These are phyloP conservation scores for Phymatotrichopsis omnivora DNA, from an alignment of 2,329 filamentous ascomycete species.

Conservation along the genomic window DNA sequence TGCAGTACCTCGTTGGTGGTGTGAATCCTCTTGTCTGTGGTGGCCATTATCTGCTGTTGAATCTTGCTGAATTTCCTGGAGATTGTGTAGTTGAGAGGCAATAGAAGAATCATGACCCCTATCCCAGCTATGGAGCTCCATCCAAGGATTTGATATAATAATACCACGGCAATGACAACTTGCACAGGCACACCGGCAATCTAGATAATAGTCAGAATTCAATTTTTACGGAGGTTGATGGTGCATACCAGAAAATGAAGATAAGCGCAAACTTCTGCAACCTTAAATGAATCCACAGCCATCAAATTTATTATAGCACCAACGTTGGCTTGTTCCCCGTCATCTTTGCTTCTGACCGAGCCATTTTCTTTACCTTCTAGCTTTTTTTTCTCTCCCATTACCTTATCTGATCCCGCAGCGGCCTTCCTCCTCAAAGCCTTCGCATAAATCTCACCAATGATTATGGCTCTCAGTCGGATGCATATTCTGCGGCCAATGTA, in stretches of 20 bases:
- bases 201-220: slow-evolving; percentile 11
- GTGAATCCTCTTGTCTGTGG: slow-evolving; percentile 91
- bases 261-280: slow-evolving; percentile 88
- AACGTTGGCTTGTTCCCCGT: slow-evolving; percentile 72
- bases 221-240: not conserved
- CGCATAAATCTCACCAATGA: slow-evolving; percentile 94
- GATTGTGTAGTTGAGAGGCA: slow-evolving; percentile 84
- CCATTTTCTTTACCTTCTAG: slow-evolving; percentile 39
- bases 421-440: slow-evolving; percentile 90
- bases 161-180: slow-evolving; percentile 64
- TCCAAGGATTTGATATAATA: slow-evolving; percentile 85
- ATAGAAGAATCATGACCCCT: slow-evolving; percentile 73
- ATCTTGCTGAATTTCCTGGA: slow-evolving; percentile 74
- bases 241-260: slow-evolving; percentile 67
- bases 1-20: slow-evolving; percentile 94
- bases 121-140: slow-evolving; percentile 90
- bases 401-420: slow-evolving; percentile 63
- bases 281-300: slow-evolving; percentile 97
- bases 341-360: slow-evolving; percentile 37
- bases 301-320: slow-evolving; percentile 99
- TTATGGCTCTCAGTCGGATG: slow-evolving; percentile 83
- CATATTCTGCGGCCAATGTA: slow-evolving; percentile 94
- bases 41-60: slow-evolving; percentile 83
- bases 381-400: slow-evolving; percentile 49
- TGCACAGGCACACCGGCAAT: slow-evolving; percentile 81